Evolutionary conservation across 768 basidiomycete species (phyloP).

Genomic region (Lepiota venenata): DNA sequence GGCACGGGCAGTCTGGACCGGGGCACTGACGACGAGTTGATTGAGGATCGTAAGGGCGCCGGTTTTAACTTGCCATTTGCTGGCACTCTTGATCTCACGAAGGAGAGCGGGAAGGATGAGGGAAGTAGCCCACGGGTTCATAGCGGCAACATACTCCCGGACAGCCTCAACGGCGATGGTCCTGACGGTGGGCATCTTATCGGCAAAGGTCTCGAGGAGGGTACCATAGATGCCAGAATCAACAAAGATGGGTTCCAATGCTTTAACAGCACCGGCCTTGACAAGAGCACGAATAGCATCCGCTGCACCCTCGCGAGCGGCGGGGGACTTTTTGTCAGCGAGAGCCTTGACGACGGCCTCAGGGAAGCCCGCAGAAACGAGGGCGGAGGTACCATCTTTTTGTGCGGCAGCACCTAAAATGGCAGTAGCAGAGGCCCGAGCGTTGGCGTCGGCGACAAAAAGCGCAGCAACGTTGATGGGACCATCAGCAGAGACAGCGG

Average conservation of each 20-base stretch:
- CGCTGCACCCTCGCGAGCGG: constrained; percentile 86
- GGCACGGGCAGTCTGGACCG: constrained; percentile 79
- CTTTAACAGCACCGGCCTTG: constrained; percentile 67
- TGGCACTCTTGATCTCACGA: constrained; percentile 90
- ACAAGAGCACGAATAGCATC: constrained; percentile 63
- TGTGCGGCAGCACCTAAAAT: constrained; percentile 69
- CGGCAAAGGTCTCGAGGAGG: constrained; percentile 90
- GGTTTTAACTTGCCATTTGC: constrained; percentile 97
- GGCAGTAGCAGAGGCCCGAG: constrained; percentile 68
- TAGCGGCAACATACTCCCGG: constrained; percentile 64
- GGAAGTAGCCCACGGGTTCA: constrained; percentile 87
- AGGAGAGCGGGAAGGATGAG: constrained; percentile 86
- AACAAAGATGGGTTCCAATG: constrained; percentile 87
- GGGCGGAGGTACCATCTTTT: constrained; percentile 81
- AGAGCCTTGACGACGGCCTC: constrained; percentile 82
- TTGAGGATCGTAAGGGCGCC: constrained; percentile 80
- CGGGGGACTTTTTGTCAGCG: constrained; percentile 92
- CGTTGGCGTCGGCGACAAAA: constrained; percentile 82
- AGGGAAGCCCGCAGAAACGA: constrained; percentile 65
- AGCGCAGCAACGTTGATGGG: constrained; percentile 73
- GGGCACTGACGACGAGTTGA: constrained; percentile 82
- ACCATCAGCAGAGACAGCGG: constrained; percentile 45
- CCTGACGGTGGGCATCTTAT: constrained; percentile 89
- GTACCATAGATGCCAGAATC: constrained; percentile 82
- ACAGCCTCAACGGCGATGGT: constrained; percentile 84